phyloP scores from a whole-genome alignment of 805 yeast species.

The Candida sphagnicola region DNA sequence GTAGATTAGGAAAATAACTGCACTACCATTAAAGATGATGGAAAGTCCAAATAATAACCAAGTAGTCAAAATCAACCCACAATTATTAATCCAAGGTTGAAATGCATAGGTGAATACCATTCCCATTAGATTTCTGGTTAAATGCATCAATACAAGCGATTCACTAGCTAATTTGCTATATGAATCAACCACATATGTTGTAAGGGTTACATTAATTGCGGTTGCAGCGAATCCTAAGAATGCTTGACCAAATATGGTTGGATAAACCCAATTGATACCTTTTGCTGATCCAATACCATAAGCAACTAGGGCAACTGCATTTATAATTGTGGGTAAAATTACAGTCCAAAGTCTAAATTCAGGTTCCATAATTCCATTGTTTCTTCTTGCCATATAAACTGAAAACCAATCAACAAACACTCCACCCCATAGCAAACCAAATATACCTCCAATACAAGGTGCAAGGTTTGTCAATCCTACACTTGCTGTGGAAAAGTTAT shows the following conservation, averaged over 20 bases:
- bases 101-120: slow-evolving; percentile 28
- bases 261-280: slow-evolving; percentile 37
- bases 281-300: slow-evolving; percentile 40
- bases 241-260: slow-evolving; percentile 43
- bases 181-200: slow-evolving; percentile 43
- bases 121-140: slow-evolving; percentile 40
- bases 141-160: slow-evolving; percentile 39
- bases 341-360: slow-evolving; percentile 56
- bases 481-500: slow-evolving; percentile 60
- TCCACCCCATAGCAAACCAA: slow-evolving; percentile 56
- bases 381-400: slow-evolving; percentile 57
- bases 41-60: slow-evolving; percentile 45
- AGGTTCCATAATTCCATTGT: slow-evolving; percentile 60
- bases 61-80: slow-evolving; percentile 38
- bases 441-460: slow-evolving; percentile 57
- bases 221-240: slow-evolving; percentile 45
- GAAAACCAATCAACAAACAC: slow-evolving; percentile 57
- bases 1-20: slow-evolving; percentile 32
- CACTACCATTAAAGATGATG: slow-evolving; percentile 35
- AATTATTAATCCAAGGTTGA: slow-evolving; percentile 26
- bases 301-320: slow-evolving; percentile 42
- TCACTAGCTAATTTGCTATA: slow-evolving; percentile 44
- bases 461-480: slow-evolving; percentile 78
- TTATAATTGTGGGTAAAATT: slow-evolving; percentile 33
- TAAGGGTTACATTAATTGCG: slow-evolving; percentile 39